Evolutionary conservation across 2,329 filamentous ascomycete genomes (phyloP).

Genomic region (Fusarium transvaalense): DNA sequence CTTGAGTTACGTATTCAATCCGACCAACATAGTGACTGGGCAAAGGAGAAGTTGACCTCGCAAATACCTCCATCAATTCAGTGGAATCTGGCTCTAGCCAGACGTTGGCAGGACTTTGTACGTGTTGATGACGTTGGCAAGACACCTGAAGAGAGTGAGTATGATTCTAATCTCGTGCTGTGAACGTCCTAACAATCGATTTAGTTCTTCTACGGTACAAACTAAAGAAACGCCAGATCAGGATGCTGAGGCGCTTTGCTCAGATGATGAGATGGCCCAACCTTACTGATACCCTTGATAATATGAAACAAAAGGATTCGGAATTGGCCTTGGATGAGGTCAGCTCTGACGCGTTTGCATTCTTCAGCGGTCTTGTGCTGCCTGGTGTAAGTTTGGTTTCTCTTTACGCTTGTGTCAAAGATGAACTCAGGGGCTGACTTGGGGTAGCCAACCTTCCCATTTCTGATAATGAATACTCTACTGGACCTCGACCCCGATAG

Average conservation of each 20-base stretch:
- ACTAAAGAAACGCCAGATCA: conserved; percentile 75
- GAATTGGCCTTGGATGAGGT: conserved; percentile 70
- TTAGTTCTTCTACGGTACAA: conserved; percentile 72
- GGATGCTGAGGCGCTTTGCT: conserved; percentile 76
- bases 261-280: conserved; percentile 84
- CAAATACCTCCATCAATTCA: conserved; percentile 78
- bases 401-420: neutral
- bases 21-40: conserved; percentile 69
- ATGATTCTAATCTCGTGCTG: neutral
- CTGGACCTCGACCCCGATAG: conserved; percentile 80
- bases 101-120: conserved; percentile 78
- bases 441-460: conserved; percentile 71
- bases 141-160: conserved; percentile 64
- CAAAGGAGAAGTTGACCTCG: conserved; percentile 72
- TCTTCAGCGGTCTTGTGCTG: conserved; percentile 79
- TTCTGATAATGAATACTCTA: conserved; percentile 82
- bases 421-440: conserved; percentile 19
- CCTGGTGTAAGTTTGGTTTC: conserved; percentile 68
- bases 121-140: conserved; percentile 71
- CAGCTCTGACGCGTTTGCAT: conserved; percentile 80
- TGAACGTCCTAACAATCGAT: neutral
- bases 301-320: conserved; percentile 70
- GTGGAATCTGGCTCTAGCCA: conserved; percentile 79
- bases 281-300: conserved; percentile 71
- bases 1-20: conserved; percentile 78